Base-by-base conservation (phyloP, 495 filamentous ascomycete species). In the Aspergillus coremiiformis region DNA sequence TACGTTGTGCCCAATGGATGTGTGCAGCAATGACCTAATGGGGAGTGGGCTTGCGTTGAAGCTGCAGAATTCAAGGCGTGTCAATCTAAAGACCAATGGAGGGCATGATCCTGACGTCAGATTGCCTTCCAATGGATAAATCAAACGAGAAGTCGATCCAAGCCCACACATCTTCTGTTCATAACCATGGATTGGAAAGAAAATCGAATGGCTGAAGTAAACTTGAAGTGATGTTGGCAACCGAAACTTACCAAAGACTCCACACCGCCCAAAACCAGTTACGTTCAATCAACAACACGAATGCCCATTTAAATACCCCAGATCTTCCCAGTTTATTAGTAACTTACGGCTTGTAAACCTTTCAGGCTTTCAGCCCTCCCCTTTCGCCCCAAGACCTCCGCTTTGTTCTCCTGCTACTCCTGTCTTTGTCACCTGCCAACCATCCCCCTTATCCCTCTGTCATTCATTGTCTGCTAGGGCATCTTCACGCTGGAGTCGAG, bases 291-390 rank as follows among this genome's bases (percentile, higher is more conserved):
- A n/a, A n/a, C 4, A 21, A 21, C 17, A 41, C 17, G 37, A 41
- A 37, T 21, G 32, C 32, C 35, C 42, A n/a, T n/a, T n/a, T n/a
- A n/a, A n/a, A n/a, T 44, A 44, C 42, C 42, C 42, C 42, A 44
- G 42, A 44, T 44, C 42, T 26, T 17, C 42, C 17, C 11, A 21
- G 21, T 41, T 41, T 41, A 41, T 41, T 41, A 41, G 8, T 27
- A 27, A 27, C 4, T 27, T 27, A 27, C 37, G 17, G 37, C 15
- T 41, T 17, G 37, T 41, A 19, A 41, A 14, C 17, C 19, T 12
- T 41, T 5, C 2, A 35, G 14, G 2, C 17, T 41, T 10, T 8
- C 8, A 41, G n/a, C n/a, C n/a, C n/a, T 41, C 37, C 37, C 37
- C 37, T 41, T 41, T 41, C 3, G 21, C n/a, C 15, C 3, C 37